Conservation (phyloP, 2,329 filamentous ascomycete genomes). For the Pezicula neosporulosa region DNA sequence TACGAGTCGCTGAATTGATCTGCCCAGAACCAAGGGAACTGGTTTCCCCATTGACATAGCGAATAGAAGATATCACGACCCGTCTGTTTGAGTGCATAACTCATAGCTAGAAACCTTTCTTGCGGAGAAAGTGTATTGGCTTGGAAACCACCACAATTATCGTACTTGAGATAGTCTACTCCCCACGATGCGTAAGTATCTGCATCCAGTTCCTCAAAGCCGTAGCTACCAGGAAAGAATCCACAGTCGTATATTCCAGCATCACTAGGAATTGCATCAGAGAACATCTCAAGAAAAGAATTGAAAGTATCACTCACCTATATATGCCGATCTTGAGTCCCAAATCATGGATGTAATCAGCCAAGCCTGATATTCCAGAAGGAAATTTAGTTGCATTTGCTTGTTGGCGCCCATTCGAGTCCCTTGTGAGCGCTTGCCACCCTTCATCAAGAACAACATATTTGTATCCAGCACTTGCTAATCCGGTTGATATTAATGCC, state of each 20-base stretch:
- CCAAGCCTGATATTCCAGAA: conserved; percentile 34
- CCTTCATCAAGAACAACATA: conserved; percentile 20
- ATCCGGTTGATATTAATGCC: conserved; percentile 7
- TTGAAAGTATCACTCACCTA: conserved; percentile 15
- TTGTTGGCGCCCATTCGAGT: conserved; percentile 16
- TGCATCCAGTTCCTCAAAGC: conserved; percentile 46
- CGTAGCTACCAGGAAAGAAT: conserved; percentile 36
- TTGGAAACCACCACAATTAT: conserved; percentile 32
- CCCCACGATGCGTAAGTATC: conserved; percentile 44
- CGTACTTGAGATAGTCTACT: conserved; percentile 46
- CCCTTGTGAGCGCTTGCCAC: conserved; percentile 17
- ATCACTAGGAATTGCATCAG: conserved; percentile 4
- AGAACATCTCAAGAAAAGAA: not conserved
- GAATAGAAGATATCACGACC: conserved; percentile 14
- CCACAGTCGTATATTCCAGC: conserved; percentile 34
- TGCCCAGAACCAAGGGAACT: conserved; percentile 15
- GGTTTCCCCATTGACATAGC: conserved; percentile 13
- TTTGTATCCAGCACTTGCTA: conserved; percentile 11
- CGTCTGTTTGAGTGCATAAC: conserved; percentile 4
- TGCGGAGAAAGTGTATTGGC: conserved; percentile 10
- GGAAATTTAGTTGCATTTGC: conserved; percentile 34
- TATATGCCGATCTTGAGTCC: conserved; percentile 42
- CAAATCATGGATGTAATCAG: conserved; percentile 11
- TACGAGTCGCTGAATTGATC: conserved; percentile 21
- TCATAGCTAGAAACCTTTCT: conserved; percentile 6